Evolutionary conservation across 1,284 basidiomycete genomes (phyloP), one percentile per base, ranked within the genome.

Genomic region (Neolentinus lepideus): DNA sequence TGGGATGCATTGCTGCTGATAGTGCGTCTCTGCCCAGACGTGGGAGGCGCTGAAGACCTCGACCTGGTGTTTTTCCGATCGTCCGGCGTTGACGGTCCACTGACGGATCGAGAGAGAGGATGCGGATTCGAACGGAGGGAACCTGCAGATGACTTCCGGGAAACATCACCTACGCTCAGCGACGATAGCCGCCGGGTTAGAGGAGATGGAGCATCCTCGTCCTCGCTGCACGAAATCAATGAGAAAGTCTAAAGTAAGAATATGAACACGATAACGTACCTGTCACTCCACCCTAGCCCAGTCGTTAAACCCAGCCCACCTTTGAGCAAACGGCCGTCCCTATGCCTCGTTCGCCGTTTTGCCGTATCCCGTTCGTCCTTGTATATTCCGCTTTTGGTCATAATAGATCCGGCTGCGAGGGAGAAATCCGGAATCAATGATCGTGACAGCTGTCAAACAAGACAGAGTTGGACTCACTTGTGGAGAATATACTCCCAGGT

Each of bases 231-330:
- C 53, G 31, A 19, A 22, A 62, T 51, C 19, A 9, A 50, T 19
- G 54, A 53, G 52, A 52, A 54, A 31, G 21, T n/a, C n/a, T n/a
- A n/a, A n/a, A 57, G 31, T 29, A 59, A 50, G 14, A 53, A 48
- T 10, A 56, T 47, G 33, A 51, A 46, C 50, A 54, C 31, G 46
- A 48, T 54, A 47, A 69, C 77, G 12, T 46, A 86, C 85, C 84
- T 88, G 64, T 91, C 89, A 64, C 86, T 89, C 89, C 88, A 92
- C 0, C 88, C 88, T 16, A 92, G 71, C 0, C 88, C 88, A 2
- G 88, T 92, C 2, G 89, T 92, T 53, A 92, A 67, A 0, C 89
- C 88, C 59, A 91, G 80, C 1, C 88, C 88, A 2, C 85, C 87
- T 45, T 75, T 70, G 51, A 91, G 70, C 11, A 84, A 63, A n/a